Conservation (phyloP, 2,329 filamentous ascomycete genomes). For the Ophiostoma sp. region DNA sequence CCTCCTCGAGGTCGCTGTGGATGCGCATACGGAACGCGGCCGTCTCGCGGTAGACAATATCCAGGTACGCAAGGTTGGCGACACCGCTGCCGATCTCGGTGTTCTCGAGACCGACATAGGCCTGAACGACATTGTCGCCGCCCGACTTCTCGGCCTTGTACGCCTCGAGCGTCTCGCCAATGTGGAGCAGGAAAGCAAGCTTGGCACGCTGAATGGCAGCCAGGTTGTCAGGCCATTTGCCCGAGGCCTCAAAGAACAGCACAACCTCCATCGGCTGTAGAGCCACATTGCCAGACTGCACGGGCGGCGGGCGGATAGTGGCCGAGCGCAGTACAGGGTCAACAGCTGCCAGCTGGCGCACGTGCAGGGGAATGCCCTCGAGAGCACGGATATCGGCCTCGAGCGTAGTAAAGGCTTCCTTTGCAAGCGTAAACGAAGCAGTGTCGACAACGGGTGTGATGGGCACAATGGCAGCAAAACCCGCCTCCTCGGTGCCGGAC, state of each 20-base stretch:
- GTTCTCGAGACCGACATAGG: slow-evolving; percentile 77
- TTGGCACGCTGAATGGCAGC: slow-evolving; percentile 90
- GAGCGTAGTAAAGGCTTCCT: slow-evolving; percentile 64
- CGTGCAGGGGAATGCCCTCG: slow-evolving; percentile 78
- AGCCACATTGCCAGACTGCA: slow-evolving; percentile 42
- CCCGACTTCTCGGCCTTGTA: slow-evolving; percentile 36
- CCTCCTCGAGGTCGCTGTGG: slow-evolving; percentile 80
- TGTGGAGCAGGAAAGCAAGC: slow-evolving; percentile 76
- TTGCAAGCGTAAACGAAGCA: slow-evolving; percentile 61
- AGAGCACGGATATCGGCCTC: slow-evolving; percentile 72
- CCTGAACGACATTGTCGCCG: slow-evolving; percentile 48
- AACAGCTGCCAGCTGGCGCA: slow-evolving; percentile 72
- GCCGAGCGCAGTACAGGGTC: slow-evolving; percentile 69
- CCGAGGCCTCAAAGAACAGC: slow-evolving; percentile 88
- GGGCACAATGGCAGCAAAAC: slow-evolving; percentile 46
- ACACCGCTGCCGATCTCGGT: slow-evolving; percentile 69
- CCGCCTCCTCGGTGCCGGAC: slow-evolving; percentile 34
- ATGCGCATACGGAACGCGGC: slow-evolving; percentile 79
- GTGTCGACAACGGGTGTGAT: slow-evolving; percentile 45
- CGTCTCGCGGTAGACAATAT: slow-evolving; percentile 69
- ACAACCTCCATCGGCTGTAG: slow-evolving; percentile 66
- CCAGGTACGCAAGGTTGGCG: slow-evolving; percentile 75
- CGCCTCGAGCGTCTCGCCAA: slow-evolving; percentile 65
- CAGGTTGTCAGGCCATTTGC: slow-evolving; percentile 88
- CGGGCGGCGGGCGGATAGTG: slow-evolving; percentile 51